phyloP scores from a whole-genome alignment of 78 protist genomes.

The Speleostelium caveatum region DNA sequence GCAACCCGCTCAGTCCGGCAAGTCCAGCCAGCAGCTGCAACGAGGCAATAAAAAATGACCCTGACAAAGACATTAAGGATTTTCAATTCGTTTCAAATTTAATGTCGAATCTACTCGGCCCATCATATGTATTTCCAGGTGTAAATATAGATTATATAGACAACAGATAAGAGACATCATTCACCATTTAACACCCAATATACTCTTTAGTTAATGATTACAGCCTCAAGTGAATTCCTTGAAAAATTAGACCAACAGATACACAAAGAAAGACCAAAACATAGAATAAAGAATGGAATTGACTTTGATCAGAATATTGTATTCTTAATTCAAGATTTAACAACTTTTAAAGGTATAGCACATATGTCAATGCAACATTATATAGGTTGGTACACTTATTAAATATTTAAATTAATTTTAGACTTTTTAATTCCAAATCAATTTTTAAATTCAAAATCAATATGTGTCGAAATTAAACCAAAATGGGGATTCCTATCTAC shows the following conservation, averaged over 20 bases:
- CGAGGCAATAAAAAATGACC: no score
- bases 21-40: no score
- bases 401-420: no score
- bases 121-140: slow-evolving; percentile 61
- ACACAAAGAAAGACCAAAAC: slow-evolving; percentile 17
- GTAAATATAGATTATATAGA: no score
- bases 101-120: slow-evolving; percentile 36
- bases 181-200: no score
- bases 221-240: slow-evolving; percentile 2
- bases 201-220: no score
- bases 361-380: no score
- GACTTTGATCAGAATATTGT: not conserved
- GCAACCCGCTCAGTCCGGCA: no score
- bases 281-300: slow-evolving; percentile 1
- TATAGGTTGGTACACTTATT: no score
- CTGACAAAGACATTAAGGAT: not conserved
- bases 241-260: slow-evolving; percentile 17
- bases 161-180: no score
- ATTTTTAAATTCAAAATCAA: not conserved
- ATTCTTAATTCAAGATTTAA: slow-evolving; percentile 37
- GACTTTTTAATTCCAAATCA: no score
- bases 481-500: slow-evolving; percentile 41
- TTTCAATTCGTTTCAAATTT: slow-evolving; percentile 11
- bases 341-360: not conserved
- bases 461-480: slow-evolving; percentile 65